A percentile compares a stretch with the other conserved stretches of the same genome.
Conservation (phyloP, 2,329 filamentous ascomycete species). For the Emergomyces orientalis region DNA sequence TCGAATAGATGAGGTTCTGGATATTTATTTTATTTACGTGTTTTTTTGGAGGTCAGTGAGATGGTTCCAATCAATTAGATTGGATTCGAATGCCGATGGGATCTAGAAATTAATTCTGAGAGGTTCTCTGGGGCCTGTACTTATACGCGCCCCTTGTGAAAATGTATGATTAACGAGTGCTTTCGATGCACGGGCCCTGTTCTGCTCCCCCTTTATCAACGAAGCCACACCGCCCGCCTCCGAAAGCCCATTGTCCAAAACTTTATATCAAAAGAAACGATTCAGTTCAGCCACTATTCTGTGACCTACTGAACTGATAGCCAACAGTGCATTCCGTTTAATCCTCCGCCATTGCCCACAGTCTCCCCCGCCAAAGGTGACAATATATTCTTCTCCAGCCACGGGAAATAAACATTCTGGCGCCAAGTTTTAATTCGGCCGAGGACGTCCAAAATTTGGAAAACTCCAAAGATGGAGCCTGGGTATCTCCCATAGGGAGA, state of each 20-base stretch:
- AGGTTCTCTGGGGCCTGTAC: too few relatives aligned
- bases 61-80: too few relatives aligned
- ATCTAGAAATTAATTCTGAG: too few relatives aligned
- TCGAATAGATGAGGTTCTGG: too few relatives aligned
- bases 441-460: conserved; percentile 1
- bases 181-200: too few relatives aligned
- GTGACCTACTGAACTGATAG: neutral
- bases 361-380: neutral
- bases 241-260: neutral
- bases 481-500: neutral
- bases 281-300: neutral
- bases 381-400: neutral
- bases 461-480: neutral
- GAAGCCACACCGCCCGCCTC: too few relatives aligned
- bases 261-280: neutral
- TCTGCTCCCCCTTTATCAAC: too few relatives aligned
- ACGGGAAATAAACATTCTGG: neutral
- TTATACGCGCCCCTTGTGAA: too few relatives aligned
- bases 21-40: too few relatives aligned
- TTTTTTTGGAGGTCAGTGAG: too few relatives aligned
- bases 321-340: neutral
- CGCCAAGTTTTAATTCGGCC: neutral
- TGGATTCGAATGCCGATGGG: too few relatives aligned
- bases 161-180: too few relatives aligned
- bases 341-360: neutral